Evolutionary conservation across 1,139 yeast genomes (phyloP), one percentile per base, ranked within the genome.

Genomic region (Blastobotrys capitulatus): DNA sequence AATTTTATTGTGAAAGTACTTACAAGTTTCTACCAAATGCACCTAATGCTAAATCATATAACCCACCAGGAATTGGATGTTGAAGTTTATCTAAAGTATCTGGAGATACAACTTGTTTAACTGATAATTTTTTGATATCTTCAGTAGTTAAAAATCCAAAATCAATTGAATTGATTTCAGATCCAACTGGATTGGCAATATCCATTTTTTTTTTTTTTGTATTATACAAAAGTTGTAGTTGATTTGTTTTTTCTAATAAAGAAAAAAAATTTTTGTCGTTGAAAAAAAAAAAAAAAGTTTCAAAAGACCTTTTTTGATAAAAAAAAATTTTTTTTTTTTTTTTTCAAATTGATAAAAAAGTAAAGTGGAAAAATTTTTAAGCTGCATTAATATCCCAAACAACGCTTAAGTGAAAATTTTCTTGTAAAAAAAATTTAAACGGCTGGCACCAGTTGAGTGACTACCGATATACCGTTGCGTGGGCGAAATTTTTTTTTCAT

Each of bases 21-120:
- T 59, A 70, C 57, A 86, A 75, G 65, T 90, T 87, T 65, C 85
- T 77, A 56, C 88, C 74, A 63, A 89, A 92, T 0, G 98, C 98
- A 59, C 99, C 99, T 46, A 94, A 74, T 20, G 96, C 83, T 57
- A 90, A 78, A 70, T 94, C 99, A 62, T 94, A 94, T 43, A 94
- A 75, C 68, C 99, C 99, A 53, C 95, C 92, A 46, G 82, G 77
- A 46, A 92, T 82, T 16, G 99, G 97, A 69, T 94, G 98, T 44
- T 97, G 98, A 64, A 94, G 73, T 65, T 86, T 88, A 69, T 94
- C 98, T 64, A 94, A 85, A 25, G 89, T 96, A 45, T 88, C 85
- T 20, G 98, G 97, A 64, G 89, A 89, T 53, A 95, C 86, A 69
- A 94, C 83, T 73, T 92, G 97, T 67, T 89, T 90, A 52, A 95